Base-by-base conservation (phyloP, 257 asterid genomes). In the Coffea eugenioides region DNA sequence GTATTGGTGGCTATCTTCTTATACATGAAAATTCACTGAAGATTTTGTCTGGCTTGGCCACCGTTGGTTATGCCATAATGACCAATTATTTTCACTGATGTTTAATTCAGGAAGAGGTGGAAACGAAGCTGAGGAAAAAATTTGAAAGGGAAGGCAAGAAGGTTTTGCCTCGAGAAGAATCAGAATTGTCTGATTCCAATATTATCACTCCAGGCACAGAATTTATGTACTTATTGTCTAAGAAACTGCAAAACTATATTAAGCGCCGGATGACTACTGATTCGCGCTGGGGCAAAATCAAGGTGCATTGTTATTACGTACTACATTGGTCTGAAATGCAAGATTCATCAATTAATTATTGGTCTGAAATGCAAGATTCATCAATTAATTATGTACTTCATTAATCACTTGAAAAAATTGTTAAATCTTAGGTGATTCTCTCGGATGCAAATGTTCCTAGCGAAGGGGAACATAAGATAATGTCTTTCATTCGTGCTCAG, bases 371-470 rank as follows among this genome's bases (percentile, higher is more conserved):
- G 43, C 5, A 39, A 51, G 57, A 9, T 10, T 51, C 25, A 75
- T 25, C 51, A 65, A 34, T 74, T 23, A 36, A n/a, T 69, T 39
- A 4, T 39, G 43, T 4, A 4, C 43, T 39, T 39, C 43, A 39
- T 39, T 39, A 39, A 39, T 39, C 43, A 39, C 43, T 39, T 39
- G 43, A 4, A 39, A 39, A 39, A 39, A 39, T 39, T 39, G 43
- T 39, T 39, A 39, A 39, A 39, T 52, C 23, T 39, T 67, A 94
- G 98, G 97, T 94, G 81, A 88, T 94, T 69, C 97, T 94, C 75
- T 94, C 98, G 76, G 98, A 94, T 88, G 97, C 98, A 70, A 94
- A 94, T 88, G 95, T 91, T 90, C 97, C 98, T 81, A 97, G 98
- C 77, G 98, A 94, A 85, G 98, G 98, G 89, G 98, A 94, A 79